Conservation (phyloP, 148 eudicot species). For the Cornus controversa region DNA sequence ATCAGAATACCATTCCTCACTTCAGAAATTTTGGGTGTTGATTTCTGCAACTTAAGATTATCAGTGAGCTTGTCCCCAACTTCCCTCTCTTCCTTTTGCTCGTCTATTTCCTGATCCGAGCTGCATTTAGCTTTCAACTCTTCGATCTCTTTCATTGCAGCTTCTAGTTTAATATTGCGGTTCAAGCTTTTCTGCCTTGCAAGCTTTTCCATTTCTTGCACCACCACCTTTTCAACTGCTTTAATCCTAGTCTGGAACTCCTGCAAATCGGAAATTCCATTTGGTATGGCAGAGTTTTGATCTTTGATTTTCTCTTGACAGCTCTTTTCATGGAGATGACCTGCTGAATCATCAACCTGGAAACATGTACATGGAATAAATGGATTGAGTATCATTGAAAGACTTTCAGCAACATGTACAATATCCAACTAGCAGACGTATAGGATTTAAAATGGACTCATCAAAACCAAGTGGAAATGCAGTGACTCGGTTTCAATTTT, state of each 20-base stretch:
- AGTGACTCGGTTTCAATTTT: neutral
- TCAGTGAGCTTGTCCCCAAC: conserved; percentile 17
- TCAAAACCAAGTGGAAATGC: neutral
- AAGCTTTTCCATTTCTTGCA: conserved; percentile 39
- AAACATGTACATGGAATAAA: conserved; percentile 12
- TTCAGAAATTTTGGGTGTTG: conserved; percentile 42
- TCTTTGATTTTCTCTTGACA: conserved; percentile 15
- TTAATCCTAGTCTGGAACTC: conserved; percentile 60
- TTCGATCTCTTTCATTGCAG: conserved; percentile 43
- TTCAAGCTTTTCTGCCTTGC: conserved; percentile 29
- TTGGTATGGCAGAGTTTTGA: conserved; percentile 23
- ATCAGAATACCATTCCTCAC: conserved; percentile 43
- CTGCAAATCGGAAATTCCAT: conserved; percentile 49
- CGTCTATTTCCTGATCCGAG: conserved; percentile 18
- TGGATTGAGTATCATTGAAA: neutral
- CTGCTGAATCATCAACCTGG: conserved; percentile 32
- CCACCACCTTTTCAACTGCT: conserved; percentile 50
- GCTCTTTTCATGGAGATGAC: conserved; percentile 18
- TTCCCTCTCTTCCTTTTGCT: conserved; percentile 22
- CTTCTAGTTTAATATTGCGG: conserved; percentile 34
- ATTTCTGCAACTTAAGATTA: conserved; percentile 26
- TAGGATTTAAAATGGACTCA: neutral
- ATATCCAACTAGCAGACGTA: neutral
- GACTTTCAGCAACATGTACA: neutral
- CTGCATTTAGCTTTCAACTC: conserved; percentile 37